Base-by-base conservation (phyloP, 1,139 yeast species). In the Yarrowia galli region DNA sequence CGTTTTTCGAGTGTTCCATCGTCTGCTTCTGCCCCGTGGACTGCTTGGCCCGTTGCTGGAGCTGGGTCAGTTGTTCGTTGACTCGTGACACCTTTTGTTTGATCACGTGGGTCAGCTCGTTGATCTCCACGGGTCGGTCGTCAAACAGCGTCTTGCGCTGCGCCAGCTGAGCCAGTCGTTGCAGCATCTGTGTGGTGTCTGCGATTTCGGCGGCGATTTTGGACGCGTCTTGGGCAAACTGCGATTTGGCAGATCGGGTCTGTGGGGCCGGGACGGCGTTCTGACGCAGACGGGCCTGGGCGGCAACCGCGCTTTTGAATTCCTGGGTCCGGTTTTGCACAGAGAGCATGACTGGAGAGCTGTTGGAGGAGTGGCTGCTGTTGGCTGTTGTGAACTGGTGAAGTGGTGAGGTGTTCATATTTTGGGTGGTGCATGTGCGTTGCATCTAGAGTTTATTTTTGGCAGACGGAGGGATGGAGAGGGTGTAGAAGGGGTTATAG, bases 71-170 rank as follows among this genome's bases (percentile, higher is more conserved):
- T 71, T 80, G 79, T 73, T 90, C 89, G 75, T 92, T 97, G 69
- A 96, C 88, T 72, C 88, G 86, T 76, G 93, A 89, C 54, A 96
- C 91, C 76, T 92, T 97, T 77, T 95, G 97, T 75, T 95, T 96
- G 75, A 95, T 92, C 64, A 95, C 90, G 75, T 89, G 91, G 0
- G 99, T 92, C 72, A 96, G 82, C 77, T 95, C 98, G 22, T 95
- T 91, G 70, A 96, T 91, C 76, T 95, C 99, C 38, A 91, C 88
- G 0, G 99, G 98, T 73, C 90, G 88, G 78, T 96, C 99, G 76
- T 93, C 97, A 74, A 95, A 91, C 75, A 95, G 79, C n/a, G 98
- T 97, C 77, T 92, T 93, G 73, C 93, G 82, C 77, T 89, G 91
- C 12, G 99, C 98, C 71, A 95, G 75, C 71, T 78, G 79, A 1